Percentiles rank a stretch among this genome's conserved stretches.
These are phyloP conservation scores for Claviceps sorghi DNA, from an alignment of 2,329 filamentous ascomycete species.

Conservation along the genomic window DNA sequence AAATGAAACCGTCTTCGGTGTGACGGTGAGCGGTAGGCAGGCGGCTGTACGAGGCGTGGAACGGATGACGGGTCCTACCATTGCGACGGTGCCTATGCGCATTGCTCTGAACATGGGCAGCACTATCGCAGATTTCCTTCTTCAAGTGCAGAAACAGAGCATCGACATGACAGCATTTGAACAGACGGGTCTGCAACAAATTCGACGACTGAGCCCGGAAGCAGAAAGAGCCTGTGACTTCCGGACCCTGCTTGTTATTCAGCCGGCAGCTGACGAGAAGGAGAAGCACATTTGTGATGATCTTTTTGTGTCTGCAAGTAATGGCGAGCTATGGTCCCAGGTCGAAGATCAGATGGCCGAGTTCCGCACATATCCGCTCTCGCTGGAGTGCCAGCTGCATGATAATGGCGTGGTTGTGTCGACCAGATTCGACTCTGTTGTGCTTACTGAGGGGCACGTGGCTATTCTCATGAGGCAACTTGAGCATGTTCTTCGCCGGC, in stretches of 20 bases:
- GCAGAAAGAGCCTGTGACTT: slow-evolving; percentile 9
- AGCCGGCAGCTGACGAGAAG: slow-evolving; percentile 1
- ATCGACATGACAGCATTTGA: slow-evolving; percentile 13
- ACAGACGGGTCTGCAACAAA: slow-evolving; percentile 14
- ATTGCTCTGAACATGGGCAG: slow-evolving; percentile 6
- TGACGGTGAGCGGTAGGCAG: slow-evolving; percentile 14
- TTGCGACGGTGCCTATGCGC: slow-evolving; percentile 14
- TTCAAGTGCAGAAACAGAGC: slow-evolving; percentile 11
- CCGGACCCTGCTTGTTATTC: slow-evolving; percentile 7
- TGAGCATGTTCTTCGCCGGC: slow-evolving; percentile 5
- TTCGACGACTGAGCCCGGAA: slow-evolving; percentile 11
- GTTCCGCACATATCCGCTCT: slow-evolving; percentile 1
- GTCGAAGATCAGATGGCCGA: slow-evolving; percentile 1
- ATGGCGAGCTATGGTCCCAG: background rate
- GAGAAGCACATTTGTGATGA: background rate
- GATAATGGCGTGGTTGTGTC: slow-evolving; percentile 5
- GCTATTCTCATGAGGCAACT: slow-evolving; percentile 3
- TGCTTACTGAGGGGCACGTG: slow-evolving; percentile 5
- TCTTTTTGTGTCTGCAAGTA: background rate
- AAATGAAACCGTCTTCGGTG: slow-evolving; percentile 17
- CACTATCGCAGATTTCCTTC: slow-evolving; percentile 7
- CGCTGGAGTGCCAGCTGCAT: slow-evolving; percentile 1
- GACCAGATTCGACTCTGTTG: slow-evolving; percentile 6
- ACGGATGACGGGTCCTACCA: slow-evolving; percentile 13
- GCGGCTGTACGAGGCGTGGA: slow-evolving; percentile 13